These are phyloP conservation scores for Vitis labrusca DNA, from an alignment of 164 flowering plant species.

Conservation along the genomic window DNA sequence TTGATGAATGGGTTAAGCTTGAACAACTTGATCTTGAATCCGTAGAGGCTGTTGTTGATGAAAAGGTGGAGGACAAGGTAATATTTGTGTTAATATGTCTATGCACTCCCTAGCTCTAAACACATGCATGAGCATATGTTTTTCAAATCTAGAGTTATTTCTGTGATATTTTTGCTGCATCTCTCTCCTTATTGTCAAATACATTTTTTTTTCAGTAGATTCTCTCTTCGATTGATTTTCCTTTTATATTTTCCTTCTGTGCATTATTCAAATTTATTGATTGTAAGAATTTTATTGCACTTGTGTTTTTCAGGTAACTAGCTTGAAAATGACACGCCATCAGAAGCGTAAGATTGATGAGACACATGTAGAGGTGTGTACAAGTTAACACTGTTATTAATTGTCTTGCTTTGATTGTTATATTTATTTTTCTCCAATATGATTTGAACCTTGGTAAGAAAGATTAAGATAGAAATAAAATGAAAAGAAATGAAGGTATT, in stretches of 20 bases:
- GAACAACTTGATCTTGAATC: constrained; percentile 97
- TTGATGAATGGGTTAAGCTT: constrained; percentile 96
- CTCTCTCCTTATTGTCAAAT: neutral
- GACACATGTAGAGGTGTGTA: constrained; percentile 92
- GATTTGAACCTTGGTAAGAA: no score
- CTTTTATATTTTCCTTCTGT: no score
- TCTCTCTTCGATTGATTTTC: no score
- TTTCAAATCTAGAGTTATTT: neutral
- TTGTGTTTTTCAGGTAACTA: constrained; percentile 62
- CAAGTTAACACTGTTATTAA: constrained; percentile 7
- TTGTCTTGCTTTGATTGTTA: neutral
- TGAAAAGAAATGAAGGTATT: no score
- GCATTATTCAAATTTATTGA: constrained; percentile 3
- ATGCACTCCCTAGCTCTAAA: no score
- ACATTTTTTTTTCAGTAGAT: no score
- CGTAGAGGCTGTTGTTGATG: constrained; percentile 91
- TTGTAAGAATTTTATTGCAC: constrained; percentile 19
- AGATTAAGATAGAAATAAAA: no score
- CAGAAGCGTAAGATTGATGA: constrained; percentile 98
- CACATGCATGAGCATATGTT: no score
- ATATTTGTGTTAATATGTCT: neutral
- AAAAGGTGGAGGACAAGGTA: constrained; percentile 98
- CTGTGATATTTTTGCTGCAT: neutral
- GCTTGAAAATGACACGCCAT: constrained; percentile 98
- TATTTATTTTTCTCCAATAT: no score